Base-by-base conservation (phyloP, 208 protist species). In the Phytomonas sp. region DNA sequence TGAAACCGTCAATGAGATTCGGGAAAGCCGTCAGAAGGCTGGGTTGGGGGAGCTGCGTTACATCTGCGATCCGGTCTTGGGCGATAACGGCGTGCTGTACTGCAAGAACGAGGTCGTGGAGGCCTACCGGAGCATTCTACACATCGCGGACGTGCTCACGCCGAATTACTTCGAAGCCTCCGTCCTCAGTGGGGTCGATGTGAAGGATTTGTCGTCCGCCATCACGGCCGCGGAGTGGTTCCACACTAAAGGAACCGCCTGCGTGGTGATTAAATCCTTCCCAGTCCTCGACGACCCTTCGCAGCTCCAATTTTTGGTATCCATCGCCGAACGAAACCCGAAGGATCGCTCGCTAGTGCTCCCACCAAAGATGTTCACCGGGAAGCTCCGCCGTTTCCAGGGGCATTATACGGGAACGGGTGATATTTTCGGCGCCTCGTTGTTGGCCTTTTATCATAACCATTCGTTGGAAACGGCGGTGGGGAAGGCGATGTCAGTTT, bases 21-120 rank as follows among this genome's bases (percentile, higher is more conserved):
- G 89, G 19, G 56, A 74, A 26, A 63, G 86, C 62, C 60, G 70
- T 56, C 80, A 88, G 61, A 67, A 83, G 45, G 71, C 60, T 6
- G 56, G 34, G 40, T 36, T 61, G 52, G 73, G 78, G 19, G 73
- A 76, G 32, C 64, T 87, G 0, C 78, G 72, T 19, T 97, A 87
- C 71, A 77, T 97, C 34, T 99, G 97, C 81, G 97, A 99, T 71
- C 96, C 97, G 0, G 97, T 99, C 3, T 83, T 98, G 67, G 97
- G 97, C 36, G 97, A 99, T 69, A 81, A 98, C 63, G 92, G 93
- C 10, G 75, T 81, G 29, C 69, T 99, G 42, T 99, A 99, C 81
- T 97, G 97, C 74, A 94, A 94, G 70, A 70, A 87, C 29, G 92
- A 97, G 60, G 78, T 97, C 12, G 70, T 98, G 4, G 76, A 80